Percentiles rank a stretch among this genome's conserved stretches.
phyloP scores from a whole-genome alignment of 768 basidiomycete species.

The Albatrellus ellisii region DNA sequence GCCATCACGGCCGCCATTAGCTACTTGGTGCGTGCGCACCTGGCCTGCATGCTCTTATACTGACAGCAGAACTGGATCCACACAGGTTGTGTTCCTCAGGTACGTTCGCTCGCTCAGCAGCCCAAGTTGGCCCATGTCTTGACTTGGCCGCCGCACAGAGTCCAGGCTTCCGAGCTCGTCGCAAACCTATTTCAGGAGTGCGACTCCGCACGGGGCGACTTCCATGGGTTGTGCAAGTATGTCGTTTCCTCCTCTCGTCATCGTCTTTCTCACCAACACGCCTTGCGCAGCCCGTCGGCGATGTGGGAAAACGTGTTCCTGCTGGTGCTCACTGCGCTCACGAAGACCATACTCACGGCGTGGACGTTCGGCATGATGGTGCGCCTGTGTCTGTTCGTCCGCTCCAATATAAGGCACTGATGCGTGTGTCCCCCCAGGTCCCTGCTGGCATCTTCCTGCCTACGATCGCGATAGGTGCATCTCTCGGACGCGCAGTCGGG shows the following conservation, averaged over 20 bases:
- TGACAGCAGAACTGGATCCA: neutral
- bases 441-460: conserved; percentile 71
- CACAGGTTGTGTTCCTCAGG: conserved; percentile 56
- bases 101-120: conserved; percentile 13
- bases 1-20: conserved; percentile 60
- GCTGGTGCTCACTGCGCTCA: conserved; percentile 43
- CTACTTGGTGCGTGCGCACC: conserved; percentile 36
- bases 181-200: conserved; percentile 80
- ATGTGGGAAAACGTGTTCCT: conserved; percentile 58
- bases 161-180: conserved; percentile 70
- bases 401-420: no score
- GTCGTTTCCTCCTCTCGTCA: conserved; percentile 14
- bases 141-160: conserved; percentile 24
- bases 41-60: neutral
- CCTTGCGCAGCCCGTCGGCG: conserved; percentile 38
- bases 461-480: conserved; percentile 64
- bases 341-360: conserved; percentile 51
- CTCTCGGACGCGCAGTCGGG: conserved; percentile 58
- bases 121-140: neutral
- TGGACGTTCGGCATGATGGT: conserved; percentile 80
- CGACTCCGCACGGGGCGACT: conserved; percentile 48
- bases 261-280: neutral
- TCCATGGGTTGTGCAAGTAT: conserved; percentile 74
- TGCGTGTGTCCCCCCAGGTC: conserved; percentile 35
- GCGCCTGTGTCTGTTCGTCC: neutral